Evolutionary conservation across 139 green algal genomes (phyloP), one percentile per base, ranked within the genome.

Genomic region (Pleodorina starrii): DNA sequence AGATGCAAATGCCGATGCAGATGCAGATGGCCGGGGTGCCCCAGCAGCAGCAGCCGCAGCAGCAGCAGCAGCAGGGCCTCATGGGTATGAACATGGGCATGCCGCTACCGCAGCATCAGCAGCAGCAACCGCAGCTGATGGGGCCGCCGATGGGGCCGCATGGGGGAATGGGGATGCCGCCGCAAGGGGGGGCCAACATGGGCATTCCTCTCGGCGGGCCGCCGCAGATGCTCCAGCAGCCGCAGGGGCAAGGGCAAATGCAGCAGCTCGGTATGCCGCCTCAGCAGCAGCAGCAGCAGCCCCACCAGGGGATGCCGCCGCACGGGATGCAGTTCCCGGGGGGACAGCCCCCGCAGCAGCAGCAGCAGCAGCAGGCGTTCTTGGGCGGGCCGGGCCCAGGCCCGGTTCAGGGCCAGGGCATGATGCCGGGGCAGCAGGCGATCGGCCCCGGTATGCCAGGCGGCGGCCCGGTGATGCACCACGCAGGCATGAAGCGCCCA

Each of bases 401-500:
- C 38, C 57, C 12, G 23, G 19, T 2, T 40, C 78, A 85, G 48
- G 74, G 74, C n/a, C 74, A 82, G 44, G 23, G 16, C n/a, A 72
- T 73, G 77, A 21, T 36, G 35, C n/a, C 6, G 48, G 43, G 7
- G 32, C 76, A 84, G 76, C 76, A 63, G 44, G 73, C 35, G 25
- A 29, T 29, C 9, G 32, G 46, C 46, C n/a, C 75, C 46, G 75
- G 75, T n/a, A 72, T 69, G 51, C 17, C 32, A 32, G 23, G 23
- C 5, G 59, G 75, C 46, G 46, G 46, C 17, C 75, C 48, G 42
- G 72, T 5, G 46, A 14, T 54, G n/a, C 48, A 50, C 21, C 48
- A 50, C 21, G 54, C 25, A 7, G 79, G 80, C 57, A 77, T 63
- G 42, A 89, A 89, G 50, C 84, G 84, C 0, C 84, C 84, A 21